These are phyloP conservation scores for Coemansia sp. DNA, from an alignment of 192 early-diverging fungal species.

Conservation along the genomic window DNA sequence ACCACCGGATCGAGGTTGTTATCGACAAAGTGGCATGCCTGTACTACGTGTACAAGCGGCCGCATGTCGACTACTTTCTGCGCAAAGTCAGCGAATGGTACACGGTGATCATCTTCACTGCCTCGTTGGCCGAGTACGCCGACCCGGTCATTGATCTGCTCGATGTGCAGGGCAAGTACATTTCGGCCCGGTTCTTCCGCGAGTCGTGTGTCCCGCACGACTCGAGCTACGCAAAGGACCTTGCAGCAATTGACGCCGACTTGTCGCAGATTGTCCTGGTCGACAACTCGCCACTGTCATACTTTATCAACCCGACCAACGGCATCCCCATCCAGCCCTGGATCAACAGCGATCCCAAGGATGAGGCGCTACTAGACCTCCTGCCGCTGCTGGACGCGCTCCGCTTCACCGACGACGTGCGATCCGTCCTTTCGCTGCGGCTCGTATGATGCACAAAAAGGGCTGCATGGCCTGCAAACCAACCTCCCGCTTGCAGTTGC, in stretches of 20 bases:
- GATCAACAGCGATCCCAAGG: constrained; percentile 62
- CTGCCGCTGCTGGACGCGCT: constrained; percentile 56
- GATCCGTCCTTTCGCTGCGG: constrained; percentile 48
- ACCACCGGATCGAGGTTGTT: constrained; percentile 60
- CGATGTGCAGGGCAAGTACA: constrained; percentile 53
- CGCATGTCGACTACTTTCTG: constrained; percentile 58
- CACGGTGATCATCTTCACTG: constrained; percentile 69
- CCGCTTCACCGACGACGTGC: constrained; percentile 58
- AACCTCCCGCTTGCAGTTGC: too few relatives aligned
- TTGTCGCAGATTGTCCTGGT: constrained; percentile 61
- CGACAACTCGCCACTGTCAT: constrained; percentile 69
- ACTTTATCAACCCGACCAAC: constrained; percentile 65
- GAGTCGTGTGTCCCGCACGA: constrained; percentile 58
- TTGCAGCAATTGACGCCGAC: constrained; percentile 56
- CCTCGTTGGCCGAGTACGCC: constrained; percentile 64
- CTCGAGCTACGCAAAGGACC: constrained; percentile 65
- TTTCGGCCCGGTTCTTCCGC: constrained; percentile 60
- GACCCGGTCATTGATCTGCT: constrained; percentile 57
- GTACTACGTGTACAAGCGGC: constrained; percentile 60
- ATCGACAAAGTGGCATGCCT: constrained; percentile 57
- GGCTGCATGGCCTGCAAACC: too few relatives aligned
- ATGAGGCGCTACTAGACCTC: constrained; percentile 59
- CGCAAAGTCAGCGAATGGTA: constrained; percentile 54
- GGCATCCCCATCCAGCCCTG: constrained; percentile 66
- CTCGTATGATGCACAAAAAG: too few relatives aligned